These are phyloP conservation scores for Tetracladium maxilliforme DNA, from an alignment of 2,329 filamentous ascomycete species.

Conservation along the genomic window DNA sequence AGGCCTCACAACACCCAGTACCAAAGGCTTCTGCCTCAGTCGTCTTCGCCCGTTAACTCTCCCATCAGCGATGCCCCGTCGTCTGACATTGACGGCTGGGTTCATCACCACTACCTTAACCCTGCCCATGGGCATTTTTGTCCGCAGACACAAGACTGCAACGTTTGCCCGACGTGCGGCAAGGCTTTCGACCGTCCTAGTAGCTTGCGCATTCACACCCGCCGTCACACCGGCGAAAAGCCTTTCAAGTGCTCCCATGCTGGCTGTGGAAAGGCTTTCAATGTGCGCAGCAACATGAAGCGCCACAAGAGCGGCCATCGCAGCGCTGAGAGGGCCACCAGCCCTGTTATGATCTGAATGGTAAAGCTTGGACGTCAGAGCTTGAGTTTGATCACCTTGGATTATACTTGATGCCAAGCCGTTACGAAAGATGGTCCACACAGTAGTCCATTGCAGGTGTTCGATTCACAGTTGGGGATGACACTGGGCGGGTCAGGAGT, in stretches of 20 bases:
- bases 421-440: too few relatives aligned
- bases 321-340: conserved; percentile 19
- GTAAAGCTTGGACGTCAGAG: not conserved
- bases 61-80: conserved; percentile 36
- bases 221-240: conserved; percentile 97
- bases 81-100: conserved; percentile 56
- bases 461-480: too few relatives aligned
- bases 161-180: conserved; percentile 93
- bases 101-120: conserved; percentile 83
- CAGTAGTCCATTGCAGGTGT: too few relatives aligned
- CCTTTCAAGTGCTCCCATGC: conserved; percentile 92
- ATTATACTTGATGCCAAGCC: too few relatives aligned
- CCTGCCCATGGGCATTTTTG: conserved; percentile 69
- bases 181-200: conserved; percentile 95
- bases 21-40: conserved; percentile 31
- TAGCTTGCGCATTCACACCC: conserved; percentile 89
- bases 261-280: conserved; percentile 93
- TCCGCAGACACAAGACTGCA: conserved; percentile 87
- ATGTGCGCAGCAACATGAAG: conserved; percentile 99
- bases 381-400: too few relatives aligned
- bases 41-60: conserved; percentile 37
- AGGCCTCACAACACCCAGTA: conserved; percentile 65
- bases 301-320: conserved; percentile 93
- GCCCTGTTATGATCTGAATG: not conserved
- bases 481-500: too few relatives aligned